These are phyloP conservation scores for Friedmanniomyces simplex DNA, from an alignment of 495 filamentous ascomycete genomes.

Conservation along the genomic window DNA sequence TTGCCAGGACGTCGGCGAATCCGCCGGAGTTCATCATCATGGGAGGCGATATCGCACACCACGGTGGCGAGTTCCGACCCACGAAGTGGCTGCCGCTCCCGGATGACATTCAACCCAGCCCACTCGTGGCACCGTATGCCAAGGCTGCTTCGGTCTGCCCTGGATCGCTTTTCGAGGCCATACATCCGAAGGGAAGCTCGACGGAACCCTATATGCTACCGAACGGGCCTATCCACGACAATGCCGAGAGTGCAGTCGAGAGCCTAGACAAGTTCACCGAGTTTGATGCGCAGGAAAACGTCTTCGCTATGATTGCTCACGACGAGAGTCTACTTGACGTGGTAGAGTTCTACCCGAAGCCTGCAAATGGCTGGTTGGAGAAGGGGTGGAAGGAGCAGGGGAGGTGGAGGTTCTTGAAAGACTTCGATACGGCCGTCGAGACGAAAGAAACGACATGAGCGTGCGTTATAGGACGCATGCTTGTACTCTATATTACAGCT, in stretches of 20 bases:
- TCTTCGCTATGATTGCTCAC: slow-evolving; percentile 46
- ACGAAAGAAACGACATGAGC: too few relatives aligned
- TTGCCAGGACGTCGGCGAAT: slow-evolving; percentile 41
- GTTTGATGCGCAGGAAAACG: slow-evolving; percentile 41
- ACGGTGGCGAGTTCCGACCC: slow-evolving; percentile 44
- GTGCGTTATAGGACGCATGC: too few relatives aligned
- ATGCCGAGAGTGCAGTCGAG: neutral
- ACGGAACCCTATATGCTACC: slow-evolving; percentile 31
- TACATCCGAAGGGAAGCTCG: slow-evolving; percentile 22
- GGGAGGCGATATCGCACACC: slow-evolving; percentile 44
- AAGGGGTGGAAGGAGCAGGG: slow-evolving; percentile 42
- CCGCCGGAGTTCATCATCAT: slow-evolving; percentile 45
- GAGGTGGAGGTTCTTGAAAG: slow-evolving; percentile 46
- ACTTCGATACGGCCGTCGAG: slow-evolving; percentile 36
- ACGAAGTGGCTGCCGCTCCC: slow-evolving; percentile 41
- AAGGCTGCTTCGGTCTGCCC: slow-evolving; percentile 26
- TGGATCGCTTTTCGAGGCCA: slow-evolving; percentile 33
- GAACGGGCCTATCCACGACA: slow-evolving; percentile 4
- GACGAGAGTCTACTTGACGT: slow-evolving; percentile 38
- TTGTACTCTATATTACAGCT: too few relatives aligned
- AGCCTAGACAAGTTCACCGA: slow-evolving; percentile 10
- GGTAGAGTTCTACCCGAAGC: slow-evolving; percentile 42
- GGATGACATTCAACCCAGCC: slow-evolving; percentile 32
- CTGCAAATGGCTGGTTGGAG: slow-evolving; percentile 40
- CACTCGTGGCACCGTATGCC: slow-evolving; percentile 17